A percentile compares a stretch with the other conserved stretches of the same genome.
These are phyloP conservation scores for Oxyria digyna DNA, from an alignment of 148 eudicot species.

Conservation along the genomic window DNA sequence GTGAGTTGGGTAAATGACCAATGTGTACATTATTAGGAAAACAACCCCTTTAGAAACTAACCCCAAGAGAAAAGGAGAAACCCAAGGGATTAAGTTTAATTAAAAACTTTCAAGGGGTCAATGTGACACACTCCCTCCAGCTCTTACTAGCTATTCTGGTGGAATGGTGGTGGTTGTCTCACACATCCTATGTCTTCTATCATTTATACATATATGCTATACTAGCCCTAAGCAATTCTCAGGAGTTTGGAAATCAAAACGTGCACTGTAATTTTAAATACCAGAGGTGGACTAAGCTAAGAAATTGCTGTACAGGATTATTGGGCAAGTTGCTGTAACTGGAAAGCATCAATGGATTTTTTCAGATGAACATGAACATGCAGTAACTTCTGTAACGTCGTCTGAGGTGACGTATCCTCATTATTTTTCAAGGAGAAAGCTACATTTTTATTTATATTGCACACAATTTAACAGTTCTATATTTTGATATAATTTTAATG, in stretches of 20 bases:
- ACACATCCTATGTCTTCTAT: not conserved
- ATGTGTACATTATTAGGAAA: too few relatives aligned
- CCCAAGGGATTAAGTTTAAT: too few relatives aligned
- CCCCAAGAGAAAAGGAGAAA: too few relatives aligned
- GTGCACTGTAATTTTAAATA: not conserved
- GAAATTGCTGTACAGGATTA: slow-evolving; percentile 34
- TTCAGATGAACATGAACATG: slow-evolving; percentile 31
- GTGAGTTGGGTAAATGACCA: too few relatives aligned
- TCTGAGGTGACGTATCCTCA: slow-evolving; percentile 40
- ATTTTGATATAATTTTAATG: slow-evolving; percentile 10
- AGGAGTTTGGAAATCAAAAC: not conserved
- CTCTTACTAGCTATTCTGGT: not conserved
- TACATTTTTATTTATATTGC: not conserved
- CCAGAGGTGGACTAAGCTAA: slow-evolving; percentile 3
- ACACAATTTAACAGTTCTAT: not conserved
- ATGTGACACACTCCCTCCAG: too few relatives aligned
- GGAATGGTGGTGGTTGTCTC: not conserved
- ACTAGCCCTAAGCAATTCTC: not conserved
- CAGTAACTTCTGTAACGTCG: slow-evolving; percentile 22
- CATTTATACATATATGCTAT: not conserved
- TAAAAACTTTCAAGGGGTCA: too few relatives aligned
- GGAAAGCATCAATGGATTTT: slow-evolving; percentile 80
- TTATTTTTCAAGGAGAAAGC: not conserved
- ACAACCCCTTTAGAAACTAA: too few relatives aligned
- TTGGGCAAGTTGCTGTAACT: slow-evolving; percentile 76